Evolutionary conservation across 345 rosid genomes (phyloP), one percentile per base, ranked within the genome.

Genomic region (Rhodamnia rubescens): DNA sequence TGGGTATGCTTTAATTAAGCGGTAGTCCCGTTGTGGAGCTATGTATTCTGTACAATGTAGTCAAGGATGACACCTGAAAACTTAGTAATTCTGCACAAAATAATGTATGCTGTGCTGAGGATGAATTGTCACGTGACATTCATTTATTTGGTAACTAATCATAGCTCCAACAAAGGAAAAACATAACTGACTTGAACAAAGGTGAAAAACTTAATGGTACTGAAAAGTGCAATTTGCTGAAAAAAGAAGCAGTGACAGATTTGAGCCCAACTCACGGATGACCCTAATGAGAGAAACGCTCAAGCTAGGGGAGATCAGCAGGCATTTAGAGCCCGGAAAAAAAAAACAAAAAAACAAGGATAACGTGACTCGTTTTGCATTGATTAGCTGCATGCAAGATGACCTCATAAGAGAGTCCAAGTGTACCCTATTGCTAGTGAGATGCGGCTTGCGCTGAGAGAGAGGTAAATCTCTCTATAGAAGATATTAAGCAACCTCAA

Each of bases 41-140:
- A 64, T 29, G 40, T 0, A 64, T 64, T 64, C 21, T 64, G 42
- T 8, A 16, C 6, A 29, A 32, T 64, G 57, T 8, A 20, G 47
- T 8, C 9, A 16, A 32, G 78, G 44, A 61, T 4, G 0, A 64
- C 32, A 32, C 75, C 75, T 16, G 40, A 27, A 61, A 61, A 64
- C 0, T 4, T 0, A 0, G 78, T 36, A 18, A 69, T 36, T 36
- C 78, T 18, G 78, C 2, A 0, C 24, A 0, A 18, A 16, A 36
- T 69, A 69, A 69, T 2, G 27, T 56, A 9, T 11, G 47, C 32
- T 4, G 40, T 64, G 44, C 44, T 32, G 78, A 61, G 74, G 21
- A 64, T 32, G 18, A 15, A 36, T 11, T 32, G 22, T 29, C 21
- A 1, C 20, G 5, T 32, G 16, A 64, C 7, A 40, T 64, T 0